Evolutionary conservation across 768 basidiomycete species (phyloP), one percentile per base, ranked within the genome.

Genomic region (Pulveroboletus sp.): DNA sequence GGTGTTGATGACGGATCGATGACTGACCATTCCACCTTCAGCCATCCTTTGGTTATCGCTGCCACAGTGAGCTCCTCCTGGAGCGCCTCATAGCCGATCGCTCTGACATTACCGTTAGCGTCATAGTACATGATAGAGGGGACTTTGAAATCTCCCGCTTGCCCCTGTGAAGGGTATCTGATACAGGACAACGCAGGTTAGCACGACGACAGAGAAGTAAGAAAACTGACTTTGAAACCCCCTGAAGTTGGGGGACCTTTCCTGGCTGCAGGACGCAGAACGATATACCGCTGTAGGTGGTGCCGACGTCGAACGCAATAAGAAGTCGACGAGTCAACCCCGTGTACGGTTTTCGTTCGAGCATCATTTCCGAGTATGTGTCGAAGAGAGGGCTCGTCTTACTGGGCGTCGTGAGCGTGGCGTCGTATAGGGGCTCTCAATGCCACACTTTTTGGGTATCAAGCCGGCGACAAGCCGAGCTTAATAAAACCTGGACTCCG

Each of bases 101-200:
- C 50, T 31, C 19, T 42, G 47, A 51, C 34, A 1, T 42, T 37
- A 13, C 50, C 50, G 1, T 3, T 13, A 6, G 16, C 4, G 9
- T 49, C 50, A 7, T 51, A 51, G 40, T 49, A 51, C 34, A 51
- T 16, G 6, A 51, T 6, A 10, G 50, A 51, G 5, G 50, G 50
- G 1, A 49, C 50, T 42, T 49, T 51, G 46, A 29, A 39, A 38
- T 27, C 34, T 8, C 39, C n/a, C n/a, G n/a, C 47, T 6, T 51
- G 20, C 17, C 16, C 6, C 27, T 51, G 50, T 3, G 24, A 36
- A 34, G 50, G 46, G 24, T 49, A 51, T 32, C 50, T 51, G 11
- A 9, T 20, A 36, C 1, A 26, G 9, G 26, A 43, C 34, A 49
- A 12, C 7, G 36, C 5, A 14, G 10, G 26, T 17, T 19, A 4